Percentiles rank a stretch among this genome's conserved stretches.
These are phyloP conservation scores for Fusarium pininemorale DNA, from an alignment of 2,329 filamentous ascomycete species.

Conservation along the genomic window DNA sequence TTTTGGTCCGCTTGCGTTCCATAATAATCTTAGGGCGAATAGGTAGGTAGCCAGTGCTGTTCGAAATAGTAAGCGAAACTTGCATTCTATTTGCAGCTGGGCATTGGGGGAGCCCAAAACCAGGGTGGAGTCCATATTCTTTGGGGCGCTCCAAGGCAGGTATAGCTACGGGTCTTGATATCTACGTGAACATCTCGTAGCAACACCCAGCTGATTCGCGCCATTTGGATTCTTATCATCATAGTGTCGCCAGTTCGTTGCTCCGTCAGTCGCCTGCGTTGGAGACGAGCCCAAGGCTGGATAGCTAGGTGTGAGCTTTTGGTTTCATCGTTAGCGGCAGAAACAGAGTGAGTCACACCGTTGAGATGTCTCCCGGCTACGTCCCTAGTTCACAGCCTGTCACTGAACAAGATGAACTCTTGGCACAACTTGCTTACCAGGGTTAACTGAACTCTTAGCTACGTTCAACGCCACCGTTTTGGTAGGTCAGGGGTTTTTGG, in stretches of 20 bases:
- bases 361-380: not conserved
- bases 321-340: not conserved
- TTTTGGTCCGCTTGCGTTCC: too few relatives aligned
- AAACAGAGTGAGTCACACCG: not conserved
- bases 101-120: not conserved
- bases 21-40: too few relatives aligned
- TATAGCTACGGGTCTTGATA: not conserved
- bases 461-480: not conserved
- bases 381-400: not conserved
- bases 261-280: not conserved
- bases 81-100: too few relatives aligned
- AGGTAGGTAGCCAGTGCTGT: too few relatives aligned
- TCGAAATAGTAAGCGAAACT: too few relatives aligned
- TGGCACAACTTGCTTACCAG: not conserved
- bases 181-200: accelerated
- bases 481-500: not conserved
- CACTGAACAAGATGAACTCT: not conserved
- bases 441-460: not conserved
- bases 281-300: not conserved
- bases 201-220: not conserved
- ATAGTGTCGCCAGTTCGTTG: accelerated
- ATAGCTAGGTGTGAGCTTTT: accelerated
- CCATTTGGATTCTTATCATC: not conserved
- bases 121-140: accelerated
- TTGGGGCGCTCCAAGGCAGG: accelerated